These are phyloP conservation scores for Rhodotorula babjevae DNA, from an alignment of 768 basidiomycete species.

Conservation along the genomic window DNA sequence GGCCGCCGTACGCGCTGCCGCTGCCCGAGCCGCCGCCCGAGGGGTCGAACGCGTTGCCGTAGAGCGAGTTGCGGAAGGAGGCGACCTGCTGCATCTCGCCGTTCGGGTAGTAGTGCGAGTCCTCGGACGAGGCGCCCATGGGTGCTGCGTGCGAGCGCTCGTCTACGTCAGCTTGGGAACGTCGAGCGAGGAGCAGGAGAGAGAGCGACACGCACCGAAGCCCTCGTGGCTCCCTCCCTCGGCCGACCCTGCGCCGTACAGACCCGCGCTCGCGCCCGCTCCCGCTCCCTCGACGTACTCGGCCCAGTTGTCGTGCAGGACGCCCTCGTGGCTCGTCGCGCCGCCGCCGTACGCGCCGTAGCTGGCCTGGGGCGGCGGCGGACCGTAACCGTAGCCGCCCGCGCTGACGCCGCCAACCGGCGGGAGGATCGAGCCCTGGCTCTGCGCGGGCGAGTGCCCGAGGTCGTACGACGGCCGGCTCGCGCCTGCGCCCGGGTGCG, in stretches of 20 bases:
- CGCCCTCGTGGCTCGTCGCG: constrained; percentile 29
- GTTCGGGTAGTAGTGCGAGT: constrained; percentile 18
- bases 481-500: not conserved
- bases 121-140: constrained; percentile 23
- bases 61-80: constrained; percentile 19
- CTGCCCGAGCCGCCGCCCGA: not conserved
- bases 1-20: not conserved
- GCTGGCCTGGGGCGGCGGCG: not conserved
- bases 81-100: not conserved
- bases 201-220: constrained; percentile 9
- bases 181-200: too few species aligned
- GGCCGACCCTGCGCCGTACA: not conserved
- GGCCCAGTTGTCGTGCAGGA: constrained; percentile 27
- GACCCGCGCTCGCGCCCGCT: not conserved
- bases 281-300: constrained; percentile 18
- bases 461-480: constrained; percentile 1
- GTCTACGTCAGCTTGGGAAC: too few species aligned
- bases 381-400: not conserved
- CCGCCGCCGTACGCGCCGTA: not conserved
- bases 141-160: not conserved
- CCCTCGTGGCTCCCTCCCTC: constrained; percentile 21
- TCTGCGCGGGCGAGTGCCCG: constrained; percentile 14
- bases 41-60: constrained; percentile 1
- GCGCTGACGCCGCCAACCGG: not conserved
- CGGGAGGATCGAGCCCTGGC: constrained; percentile 5